A percentile compares a stretch with the other conserved stretches of the same genome.
Conservation (phyloP, 139 green algal species). For the Chlorella sorokiniana region DNA sequence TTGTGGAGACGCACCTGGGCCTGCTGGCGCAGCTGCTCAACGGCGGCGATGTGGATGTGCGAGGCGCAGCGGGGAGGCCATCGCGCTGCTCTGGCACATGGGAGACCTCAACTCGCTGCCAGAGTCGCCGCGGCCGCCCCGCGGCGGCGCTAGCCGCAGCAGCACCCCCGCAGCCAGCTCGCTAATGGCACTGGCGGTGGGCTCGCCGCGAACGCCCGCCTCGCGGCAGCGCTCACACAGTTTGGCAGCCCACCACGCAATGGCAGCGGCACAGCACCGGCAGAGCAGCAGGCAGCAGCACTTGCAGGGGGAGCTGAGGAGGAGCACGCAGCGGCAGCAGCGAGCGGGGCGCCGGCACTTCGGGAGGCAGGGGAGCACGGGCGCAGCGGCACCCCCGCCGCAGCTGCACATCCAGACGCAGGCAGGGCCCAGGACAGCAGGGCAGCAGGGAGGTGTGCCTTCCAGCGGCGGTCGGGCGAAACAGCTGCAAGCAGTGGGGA, state of each 20-base stretch:
- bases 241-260: background rate
- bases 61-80: constrained; percentile 63
- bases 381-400: background rate
- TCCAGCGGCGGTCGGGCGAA: no score
- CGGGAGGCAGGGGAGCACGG: no score
- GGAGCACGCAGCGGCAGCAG: background rate
- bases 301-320: background rate
- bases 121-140: constrained; percentile 8
- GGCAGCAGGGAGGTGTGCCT: background rate
- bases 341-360: no score
- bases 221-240: background rate
- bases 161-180: background rate
- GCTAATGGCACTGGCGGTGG: background rate
- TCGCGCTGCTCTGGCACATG: constrained; percentile 63
- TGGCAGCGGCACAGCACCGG: background rate
- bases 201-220: background rate
- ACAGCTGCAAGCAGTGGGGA: background rate
- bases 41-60: constrained; percentile 43
- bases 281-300: background rate
- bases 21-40: constrained; percentile 51
- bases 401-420: no score
- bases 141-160: constrained; percentile 1
- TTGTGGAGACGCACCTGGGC: constrained; percentile 50
- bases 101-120: constrained; percentile 46
- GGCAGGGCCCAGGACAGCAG: background rate